These are phyloP conservation scores for Tolypocladium tundrense DNA, from an alignment of 2,329 filamentous ascomycete species.

Conservation along the genomic window DNA sequence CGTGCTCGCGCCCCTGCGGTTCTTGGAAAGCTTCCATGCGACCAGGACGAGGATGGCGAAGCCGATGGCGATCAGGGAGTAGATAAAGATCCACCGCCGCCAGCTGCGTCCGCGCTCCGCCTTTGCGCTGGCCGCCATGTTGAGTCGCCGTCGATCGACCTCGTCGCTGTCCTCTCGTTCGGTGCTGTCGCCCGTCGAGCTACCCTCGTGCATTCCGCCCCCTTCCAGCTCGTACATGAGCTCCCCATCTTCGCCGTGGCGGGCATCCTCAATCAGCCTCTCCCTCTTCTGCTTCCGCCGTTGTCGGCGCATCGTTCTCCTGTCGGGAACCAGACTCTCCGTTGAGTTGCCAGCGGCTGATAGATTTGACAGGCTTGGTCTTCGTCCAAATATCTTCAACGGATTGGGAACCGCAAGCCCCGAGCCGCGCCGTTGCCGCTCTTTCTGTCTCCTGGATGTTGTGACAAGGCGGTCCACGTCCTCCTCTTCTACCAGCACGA, in stretches of 20 bases:
- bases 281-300: slow-evolving; percentile 44
- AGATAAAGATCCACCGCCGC: slow-evolving; percentile 43
- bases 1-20: slow-evolving; percentile 22
- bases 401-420: slow-evolving; percentile 41
- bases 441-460: slow-evolving; percentile 37
- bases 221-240: slow-evolving; percentile 90
- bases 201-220: slow-evolving; percentile 59
- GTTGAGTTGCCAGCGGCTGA: slow-evolving; percentile 31
- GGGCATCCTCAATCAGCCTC: slow-evolving; percentile 40
- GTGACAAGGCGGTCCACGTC: slow-evolving; percentile 53
- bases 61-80: slow-evolving; percentile 39
- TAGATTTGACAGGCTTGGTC: slow-evolving; percentile 22
- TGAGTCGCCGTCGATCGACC: slow-evolving; percentile 42
- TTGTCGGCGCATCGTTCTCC: slow-evolving; percentile 36
- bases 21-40: slow-evolving; percentile 48
- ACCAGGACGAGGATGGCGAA: slow-evolving; percentile 46
- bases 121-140: slow-evolving; percentile 36
- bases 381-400: slow-evolving; percentile 31
- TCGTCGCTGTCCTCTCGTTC: slow-evolving; percentile 50
- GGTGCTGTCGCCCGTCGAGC: slow-evolving; percentile 51
- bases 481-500: slow-evolving; percentile 67
- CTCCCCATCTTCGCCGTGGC: slow-evolving; percentile 58
- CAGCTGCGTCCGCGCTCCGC: slow-evolving; percentile 40
- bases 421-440: slow-evolving; percentile 39
- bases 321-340: slow-evolving; percentile 39